Base-by-base conservation (phyloP, 306 rosid species). In the Quillaja saponaria region DNA sequence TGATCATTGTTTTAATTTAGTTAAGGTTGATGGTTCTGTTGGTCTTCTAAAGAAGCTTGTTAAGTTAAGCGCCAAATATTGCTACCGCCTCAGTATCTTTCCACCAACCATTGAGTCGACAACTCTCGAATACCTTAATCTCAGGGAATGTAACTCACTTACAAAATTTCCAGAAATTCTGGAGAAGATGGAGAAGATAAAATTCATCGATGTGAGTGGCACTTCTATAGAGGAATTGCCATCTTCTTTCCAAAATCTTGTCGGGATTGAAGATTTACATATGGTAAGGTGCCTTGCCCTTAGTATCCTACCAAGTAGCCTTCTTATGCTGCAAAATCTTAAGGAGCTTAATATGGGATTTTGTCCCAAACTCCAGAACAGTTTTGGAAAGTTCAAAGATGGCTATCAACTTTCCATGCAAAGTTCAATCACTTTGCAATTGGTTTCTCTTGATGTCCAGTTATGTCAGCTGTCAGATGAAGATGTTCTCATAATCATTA, bases 81-180 rank as follows among this genome's bases (percentile, higher is more conserved):
- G n/a, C n/a, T n/a, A n/a, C n/a, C n/a, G 0, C 75, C 60, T 11
- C 44, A 49, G 46, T 17, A 15, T 14, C 42, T 69, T 51, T 61
- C 75, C 10, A 8, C 5, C 10, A 1, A 3, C 46, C 46, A 17
- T 60, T 40, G 40, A 20, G 47, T 16, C 41, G 25, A 12, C 59
- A 31, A 50, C 55, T 33, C 68, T 61, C 15, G 38, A 69, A 40
- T 8, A 8, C 17, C 11, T 69, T 16, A 40, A 31, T 13, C 75
- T 69, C 4, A 31, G 10, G 13, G 15, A 34, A 1, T 69, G 63
- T 37, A 13, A 37, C 31, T 51, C 48, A 6, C 49, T 69, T 12
- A 6, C 3, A 4, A 12, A 15, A 5, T 40, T 69, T 34, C 75
- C 75, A 10, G 14, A 42, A 1, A 52, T 7, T 11, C 2, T 52